Evolutionary conservation across 768 basidiomycete species (phyloP), one percentile per base, ranked within the genome.

Genomic region (Termitomyces titanicus): DNA sequence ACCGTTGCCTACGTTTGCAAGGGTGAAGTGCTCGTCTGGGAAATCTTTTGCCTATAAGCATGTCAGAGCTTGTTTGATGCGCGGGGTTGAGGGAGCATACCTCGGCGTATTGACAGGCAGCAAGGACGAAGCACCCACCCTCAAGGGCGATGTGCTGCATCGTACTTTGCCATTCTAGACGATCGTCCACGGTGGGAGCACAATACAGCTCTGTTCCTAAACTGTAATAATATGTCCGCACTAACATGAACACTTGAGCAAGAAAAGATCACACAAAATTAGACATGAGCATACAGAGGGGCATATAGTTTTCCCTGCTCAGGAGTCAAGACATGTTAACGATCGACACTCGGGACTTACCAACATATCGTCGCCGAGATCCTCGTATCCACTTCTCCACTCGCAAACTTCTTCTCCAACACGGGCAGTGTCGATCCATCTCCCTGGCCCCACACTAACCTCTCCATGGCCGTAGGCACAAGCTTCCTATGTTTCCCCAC

Each of bases 281-380:
- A 15, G 22, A 15, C 2, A 48, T 31, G 47, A 24, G 1, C 44
- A 13, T 45, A 56, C 55, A 20, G 4, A 56, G 44, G 18, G 85
- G 85, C 83, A 86, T 85, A 57, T 84, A 85, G 62, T 86, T 86
- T 57, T 87, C 86, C 85, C 85, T 86, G 40, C 27, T 12, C 50
- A 22, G 9, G 40, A 31, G 35, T 52, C 55, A 40, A 43, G 7
- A 17, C n/a, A 31, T 44, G n/a, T 17, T 5, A 31, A 20, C 31
- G 29, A 7, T 27, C 31, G 10, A 20, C 6, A 10, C 10, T 44
- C 18, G 13, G 18, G 12, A 58, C 79, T 67, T 53, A 80, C 83
- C 84, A 84, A 61, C 84, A 84, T 39, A 84, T 82, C 1, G 80
- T 72, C 2, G 80, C 81, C 7, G 80, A 78, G 1, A 86, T 58